Evolutionary conservation across 768 basidiomycete genomes (phyloP), one percentile per base, ranked within the genome.

Genomic region (Erythrobasidium yunnanense): DNA sequence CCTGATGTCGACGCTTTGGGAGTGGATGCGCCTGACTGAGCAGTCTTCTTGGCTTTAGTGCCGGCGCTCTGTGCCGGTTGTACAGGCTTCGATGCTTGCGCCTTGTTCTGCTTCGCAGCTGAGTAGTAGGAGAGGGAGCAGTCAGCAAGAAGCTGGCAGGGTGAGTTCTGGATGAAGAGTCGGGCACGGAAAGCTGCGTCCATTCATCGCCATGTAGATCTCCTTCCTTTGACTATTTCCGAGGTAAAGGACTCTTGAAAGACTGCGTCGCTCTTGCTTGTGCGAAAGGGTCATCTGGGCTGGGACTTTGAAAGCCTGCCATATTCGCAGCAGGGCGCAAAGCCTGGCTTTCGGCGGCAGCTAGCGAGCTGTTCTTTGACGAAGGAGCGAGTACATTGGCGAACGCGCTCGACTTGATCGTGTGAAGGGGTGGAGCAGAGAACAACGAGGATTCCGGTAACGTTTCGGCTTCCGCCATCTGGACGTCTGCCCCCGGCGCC

Each of bases 361-460:
- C 38, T n/a, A 42, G 38, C 11, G 11, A n/a, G 38, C 11, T 11
- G 38, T 42, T n/a, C n/a, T n/a, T 11, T n/a, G 38, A 42, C 38
- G 38, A n/a, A 11, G 38, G n/a, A n/a, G 11, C 38, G 38, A 11
- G 11, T n/a, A 42, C 38, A 11, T 11, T 11, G 38, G 38, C n/a
- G 38, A n/a, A 42, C 38, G 38, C 38, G 38, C 11, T 11, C 38
- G 11, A 11, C n/a, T 11, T 11, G 11, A n/a, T 11, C 11, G 38
- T n/a, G 11, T 11, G n/a, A 11, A 42, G 11, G 11, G 38, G 38
- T n/a, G n/a, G 11, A 42, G n/a, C 38, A 42, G 38, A 42, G 57
- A 71, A 71, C 8, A 71, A 67, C 11, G 70, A 49, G 1, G 70
- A 69, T n/a, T 65, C 45, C 2, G 55, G 29, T 20, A 57, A 17